Evolutionary conservation across 2,329 filamentous ascomycete species (phyloP).

Genomic region (Parascedosporium putredinis): DNA sequence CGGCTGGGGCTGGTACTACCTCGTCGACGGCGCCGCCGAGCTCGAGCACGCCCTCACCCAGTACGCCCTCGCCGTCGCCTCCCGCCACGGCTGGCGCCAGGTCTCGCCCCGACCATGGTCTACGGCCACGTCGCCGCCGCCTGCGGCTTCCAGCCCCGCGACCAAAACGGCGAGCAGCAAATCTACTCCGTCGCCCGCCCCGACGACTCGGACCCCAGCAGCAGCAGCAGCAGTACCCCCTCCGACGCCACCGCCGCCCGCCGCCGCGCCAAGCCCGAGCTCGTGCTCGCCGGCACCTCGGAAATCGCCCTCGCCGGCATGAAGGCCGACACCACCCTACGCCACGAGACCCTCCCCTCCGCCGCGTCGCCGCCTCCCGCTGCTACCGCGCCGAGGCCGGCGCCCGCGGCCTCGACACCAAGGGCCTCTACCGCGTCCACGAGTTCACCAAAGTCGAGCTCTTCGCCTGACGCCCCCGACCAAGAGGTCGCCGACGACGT

Average conservation of each 20-base stretch:
- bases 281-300: constrained; percentile 76
- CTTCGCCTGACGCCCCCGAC: constrained; percentile 78
- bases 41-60: constrained; percentile 91
- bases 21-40: constrained; percentile 81
- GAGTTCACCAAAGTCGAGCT: constrained; percentile 98
- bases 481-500: constrained; percentile 38
- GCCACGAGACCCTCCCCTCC: constrained; percentile 56
- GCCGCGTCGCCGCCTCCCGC: constrained; percentile 74
- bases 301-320: constrained; percentile 92
- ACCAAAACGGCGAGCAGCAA: constrained; percentile 84
- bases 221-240: too few relatives aligned
- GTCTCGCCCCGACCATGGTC: constrained; percentile 83
- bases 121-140: constrained; percentile 85
- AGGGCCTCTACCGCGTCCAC: constrained; percentile 91
- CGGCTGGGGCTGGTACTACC: constrained; percentile 97
- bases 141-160: constrained; percentile 89
- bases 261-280: constrained; percentile 51
- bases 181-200: constrained; percentile 58
- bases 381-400: constrained; percentile 95
- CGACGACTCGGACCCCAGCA: too few relatives aligned
- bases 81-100: constrained; percentile 64
- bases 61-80: constrained; percentile 68
- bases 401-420: constrained; percentile 78
- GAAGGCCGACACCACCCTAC: constrained; percentile 64
- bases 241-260: too few relatives aligned